phyloP scores from a whole-genome alignment of 768 basidiomycete genomes.

The Xerocomellus intermedius region DNA sequence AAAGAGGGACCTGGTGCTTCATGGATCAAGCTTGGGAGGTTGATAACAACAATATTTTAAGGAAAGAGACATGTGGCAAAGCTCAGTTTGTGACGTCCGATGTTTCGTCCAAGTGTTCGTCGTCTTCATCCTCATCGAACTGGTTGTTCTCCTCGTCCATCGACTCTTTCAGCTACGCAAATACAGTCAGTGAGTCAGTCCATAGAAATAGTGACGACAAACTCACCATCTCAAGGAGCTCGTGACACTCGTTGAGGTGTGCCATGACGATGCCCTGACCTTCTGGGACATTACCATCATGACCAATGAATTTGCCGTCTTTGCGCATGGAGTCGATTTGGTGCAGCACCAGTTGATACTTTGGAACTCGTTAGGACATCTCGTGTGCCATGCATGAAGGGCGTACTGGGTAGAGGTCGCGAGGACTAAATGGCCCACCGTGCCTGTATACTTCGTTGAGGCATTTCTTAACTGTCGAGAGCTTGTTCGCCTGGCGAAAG shows the following conservation, averaged over 20 bases:
- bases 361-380: constrained; percentile 4
- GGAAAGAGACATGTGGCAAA: background rate
- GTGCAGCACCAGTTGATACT: constrained; percentile 93
- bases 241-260: constrained; percentile 94
- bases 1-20: background rate
- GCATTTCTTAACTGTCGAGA: constrained; percentile 96
- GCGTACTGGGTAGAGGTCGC: constrained; percentile 90
- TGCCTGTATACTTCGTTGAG: constrained; percentile 94
- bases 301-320: constrained; percentile 90
- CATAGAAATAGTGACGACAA: background rate
- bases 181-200: background rate
- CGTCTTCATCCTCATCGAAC: constrained; percentile 52
- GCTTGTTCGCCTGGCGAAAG: constrained; percentile 80
- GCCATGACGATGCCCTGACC: constrained; percentile 97
- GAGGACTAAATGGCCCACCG: constrained; percentile 87
- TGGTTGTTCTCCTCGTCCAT: constrained; percentile 72
- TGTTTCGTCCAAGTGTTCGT: constrained; percentile 26
- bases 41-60: background rate
- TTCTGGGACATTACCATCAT: constrained; percentile 88
- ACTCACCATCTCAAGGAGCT: constrained; percentile 88
- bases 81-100: constrained; percentile 12
- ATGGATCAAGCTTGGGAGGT: background rate
- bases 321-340: constrained; percentile 92
- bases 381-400: background rate
- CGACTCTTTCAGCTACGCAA: constrained; percentile 63